Percentiles rank a stretch among this genome's conserved stretches.
Evolutionary conservation across 257 asterid species (phyloP).

Genomic region (Solanum ahanhuiri): DNA sequence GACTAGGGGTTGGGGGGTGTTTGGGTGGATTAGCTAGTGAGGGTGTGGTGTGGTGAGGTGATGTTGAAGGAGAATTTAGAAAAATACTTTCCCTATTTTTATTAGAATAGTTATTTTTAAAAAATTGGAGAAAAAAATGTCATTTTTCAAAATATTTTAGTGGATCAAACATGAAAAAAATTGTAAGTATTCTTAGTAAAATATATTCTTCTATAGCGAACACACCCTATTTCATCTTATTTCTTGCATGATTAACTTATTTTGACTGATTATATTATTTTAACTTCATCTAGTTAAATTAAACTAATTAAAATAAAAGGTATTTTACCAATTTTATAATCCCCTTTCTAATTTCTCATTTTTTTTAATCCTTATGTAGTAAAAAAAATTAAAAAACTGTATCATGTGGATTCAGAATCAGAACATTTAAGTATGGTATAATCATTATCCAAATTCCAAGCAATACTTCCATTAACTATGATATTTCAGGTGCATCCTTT

Average conservation of each 20-base stretch:
- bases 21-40: neutral
- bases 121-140: no score
- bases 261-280: no score
- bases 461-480: neutral
- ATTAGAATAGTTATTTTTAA: no score
- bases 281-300: no score
- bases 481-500: neutral
- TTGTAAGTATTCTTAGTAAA: no score
- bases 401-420: neutral
- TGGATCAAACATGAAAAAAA: neutral
- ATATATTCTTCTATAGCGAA: neutral
- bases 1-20: neutral
- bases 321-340: neutral
- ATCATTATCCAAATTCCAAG: neutral
- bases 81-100: no score
- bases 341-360: neutral
- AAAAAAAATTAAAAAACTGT: no score
- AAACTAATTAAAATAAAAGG: no score
- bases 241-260: neutral
- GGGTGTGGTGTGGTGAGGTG: neutral
- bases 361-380: neutral
- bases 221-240: neutral
- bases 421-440: no score
- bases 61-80: no score
- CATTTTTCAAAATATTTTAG: neutral